A percentile compares a stretch with the other conserved stretches of the same genome.
phyloP scores from a whole-genome alignment of 1,284 basidiomycete genomes.

The Mycena sp. region DNA sequence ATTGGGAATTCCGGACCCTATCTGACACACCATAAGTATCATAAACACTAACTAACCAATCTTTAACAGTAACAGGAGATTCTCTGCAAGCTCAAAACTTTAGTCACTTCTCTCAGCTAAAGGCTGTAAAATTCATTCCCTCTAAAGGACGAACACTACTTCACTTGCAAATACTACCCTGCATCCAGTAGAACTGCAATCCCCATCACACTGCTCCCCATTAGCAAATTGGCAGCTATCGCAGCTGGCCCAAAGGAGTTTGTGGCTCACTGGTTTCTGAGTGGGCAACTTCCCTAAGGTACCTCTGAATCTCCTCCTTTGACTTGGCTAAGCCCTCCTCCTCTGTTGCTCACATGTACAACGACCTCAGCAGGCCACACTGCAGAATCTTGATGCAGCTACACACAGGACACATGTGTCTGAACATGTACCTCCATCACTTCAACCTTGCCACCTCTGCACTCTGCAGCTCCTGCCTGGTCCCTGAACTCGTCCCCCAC shows the following conservation, averaged over 20 bases:
- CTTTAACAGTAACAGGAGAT: too few relatives aligned
- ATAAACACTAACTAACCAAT: too few relatives aligned
- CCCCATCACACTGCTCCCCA: too few relatives aligned
- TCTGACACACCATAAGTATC: too few relatives aligned
- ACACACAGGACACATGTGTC: neutral
- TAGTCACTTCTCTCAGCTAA: too few relatives aligned
- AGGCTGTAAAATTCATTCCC: too few relatives aligned
- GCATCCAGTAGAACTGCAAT: too few relatives aligned
- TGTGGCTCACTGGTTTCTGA: neutral
- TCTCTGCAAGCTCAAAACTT: too few relatives aligned
- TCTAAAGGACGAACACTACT: too few relatives aligned
- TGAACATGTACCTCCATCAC: neutral
- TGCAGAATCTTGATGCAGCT: neutral
- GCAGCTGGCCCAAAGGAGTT: neutral
- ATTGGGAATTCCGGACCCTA: too few relatives aligned
- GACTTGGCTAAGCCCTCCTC: neutral
- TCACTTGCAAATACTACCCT: too few relatives aligned
- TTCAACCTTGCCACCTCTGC: neutral
- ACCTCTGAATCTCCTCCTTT: neutral
- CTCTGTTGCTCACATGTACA: neutral
- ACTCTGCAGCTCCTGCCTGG: neutral
- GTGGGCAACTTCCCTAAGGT: neutral
- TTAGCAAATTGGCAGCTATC: neutral
- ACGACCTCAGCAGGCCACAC: neutral
- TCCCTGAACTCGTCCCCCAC: neutral